A percentile compares a stretch with the other conserved stretches of the same genome.
Conservation (phyloP, 306 rosid genomes). For the Phaseolus lunatus region DNA sequence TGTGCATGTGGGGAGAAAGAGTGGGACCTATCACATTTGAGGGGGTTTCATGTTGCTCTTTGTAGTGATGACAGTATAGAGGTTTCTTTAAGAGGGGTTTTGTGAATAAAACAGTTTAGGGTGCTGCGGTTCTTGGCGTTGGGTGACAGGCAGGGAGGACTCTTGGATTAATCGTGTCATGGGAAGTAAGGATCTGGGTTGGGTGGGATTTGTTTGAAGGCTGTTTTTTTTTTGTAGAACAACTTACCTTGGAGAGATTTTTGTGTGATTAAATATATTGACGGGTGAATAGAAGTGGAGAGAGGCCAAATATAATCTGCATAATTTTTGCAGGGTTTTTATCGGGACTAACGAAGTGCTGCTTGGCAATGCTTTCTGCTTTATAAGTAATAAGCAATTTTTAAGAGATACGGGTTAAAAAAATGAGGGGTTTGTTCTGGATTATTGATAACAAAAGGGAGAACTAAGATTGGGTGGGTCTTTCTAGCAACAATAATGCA, state of each 20-base stretch:
- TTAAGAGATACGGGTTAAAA: neutral
- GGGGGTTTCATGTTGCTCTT: slow-evolving; percentile 8
- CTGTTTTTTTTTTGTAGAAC: neutral
- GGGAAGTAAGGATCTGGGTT: neutral
- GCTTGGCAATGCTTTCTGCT: neutral
- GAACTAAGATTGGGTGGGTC: neutral
- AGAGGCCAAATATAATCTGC: neutral
- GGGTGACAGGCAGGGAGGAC: neutral
- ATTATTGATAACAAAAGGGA: neutral
- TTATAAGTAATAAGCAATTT: neutral
- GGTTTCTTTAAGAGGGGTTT: slow-evolving; percentile 26
- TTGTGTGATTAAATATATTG: neutral
- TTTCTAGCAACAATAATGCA: neutral
- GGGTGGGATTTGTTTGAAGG: slow-evolving; percentile 29
- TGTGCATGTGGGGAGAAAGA: slow-evolving; percentile 21
- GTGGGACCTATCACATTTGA: neutral
- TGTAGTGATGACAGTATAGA: neutral
- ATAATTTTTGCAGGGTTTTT: slow-evolving; percentile 1
- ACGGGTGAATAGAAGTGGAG: neutral
- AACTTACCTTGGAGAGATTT: neutral
- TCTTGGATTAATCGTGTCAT: neutral
- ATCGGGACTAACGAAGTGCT: neutral
- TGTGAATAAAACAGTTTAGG: slow-evolving; percentile 11
- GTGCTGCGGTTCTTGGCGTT: neutral
- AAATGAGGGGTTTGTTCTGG: slow-evolving; percentile 5